Evolutionary conservation across 768 basidiomycete genomes (phyloP).

Genomic region (Termitomyces heimii): DNA sequence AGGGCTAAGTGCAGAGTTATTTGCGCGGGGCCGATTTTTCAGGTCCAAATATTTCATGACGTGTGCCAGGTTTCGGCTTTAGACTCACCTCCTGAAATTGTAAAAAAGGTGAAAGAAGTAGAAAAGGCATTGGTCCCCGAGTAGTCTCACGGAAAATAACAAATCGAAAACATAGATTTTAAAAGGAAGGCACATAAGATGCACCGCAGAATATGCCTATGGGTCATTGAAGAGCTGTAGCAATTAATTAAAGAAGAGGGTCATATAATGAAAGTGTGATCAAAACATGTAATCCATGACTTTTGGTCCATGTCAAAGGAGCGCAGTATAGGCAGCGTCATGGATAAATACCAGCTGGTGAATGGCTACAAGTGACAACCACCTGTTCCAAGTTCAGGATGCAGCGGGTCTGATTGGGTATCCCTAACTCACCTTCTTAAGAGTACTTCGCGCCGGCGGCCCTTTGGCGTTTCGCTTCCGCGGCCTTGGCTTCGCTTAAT

Average conservation of each 20-base stretch:
- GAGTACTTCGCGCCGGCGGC: neutral
- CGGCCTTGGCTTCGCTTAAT: slow-evolving; percentile 54
- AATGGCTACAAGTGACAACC: neutral
- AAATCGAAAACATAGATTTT: neutral
- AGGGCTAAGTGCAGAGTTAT: neutral
- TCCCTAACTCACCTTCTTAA: neutral
- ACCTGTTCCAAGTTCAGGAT: neutral
- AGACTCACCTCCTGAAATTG: neutral
- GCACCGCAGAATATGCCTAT: neutral
- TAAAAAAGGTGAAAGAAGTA: neutral
- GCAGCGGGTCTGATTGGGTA: neutral
- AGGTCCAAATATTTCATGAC: neutral
- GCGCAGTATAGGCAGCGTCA: neutral
- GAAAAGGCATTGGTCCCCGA: neutral
- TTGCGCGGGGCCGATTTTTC: neutral
- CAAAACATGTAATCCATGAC: neutral
- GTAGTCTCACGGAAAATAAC: neutral
- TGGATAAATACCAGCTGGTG: neutral
- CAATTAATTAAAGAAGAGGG: neutral
- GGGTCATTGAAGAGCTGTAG: neutral
- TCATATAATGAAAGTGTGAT: too few species aligned
- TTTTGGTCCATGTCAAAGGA: neutral
- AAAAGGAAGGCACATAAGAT: neutral
- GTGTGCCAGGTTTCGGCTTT: too few species aligned
- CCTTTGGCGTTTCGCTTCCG: slow-evolving; percentile 28